Evolutionary conservation across 2,329 filamentous ascomycete genomes (phyloP).

Genomic region (Ophiostoma fasciatum): DNA sequence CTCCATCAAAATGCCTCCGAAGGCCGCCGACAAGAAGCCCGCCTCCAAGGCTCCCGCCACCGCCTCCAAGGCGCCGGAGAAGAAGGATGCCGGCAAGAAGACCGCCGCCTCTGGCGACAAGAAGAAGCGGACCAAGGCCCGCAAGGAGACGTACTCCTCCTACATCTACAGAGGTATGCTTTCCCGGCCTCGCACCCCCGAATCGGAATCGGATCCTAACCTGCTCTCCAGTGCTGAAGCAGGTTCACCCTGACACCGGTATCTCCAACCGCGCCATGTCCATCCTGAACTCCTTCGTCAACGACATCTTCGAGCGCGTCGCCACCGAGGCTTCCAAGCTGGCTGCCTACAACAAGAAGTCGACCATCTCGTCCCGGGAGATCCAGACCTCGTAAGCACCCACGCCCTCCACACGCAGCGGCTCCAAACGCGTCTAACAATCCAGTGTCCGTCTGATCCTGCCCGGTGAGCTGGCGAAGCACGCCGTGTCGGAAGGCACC

Average conservation of each 20-base stretch:
- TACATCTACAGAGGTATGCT: conserved; percentile 98
- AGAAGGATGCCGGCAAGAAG: conserved; percentile 99
- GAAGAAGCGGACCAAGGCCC: conserved; percentile 99
- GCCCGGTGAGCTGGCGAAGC: conserved; percentile 96
- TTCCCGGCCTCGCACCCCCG: no score
- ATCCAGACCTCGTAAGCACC: conserved; percentile 95
- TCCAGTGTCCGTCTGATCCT: conserved; percentile 84
- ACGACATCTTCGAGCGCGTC: conserved; percentile 99
- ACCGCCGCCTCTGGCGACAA: conserved; percentile 91
- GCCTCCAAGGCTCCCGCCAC: conserved; percentile 86
- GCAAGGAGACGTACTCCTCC: conserved; percentile 99
- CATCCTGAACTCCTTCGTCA: conserved; percentile 99
- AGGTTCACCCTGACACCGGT: conserved; percentile 99
- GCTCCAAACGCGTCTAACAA: no score
- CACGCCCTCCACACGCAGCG: no score
- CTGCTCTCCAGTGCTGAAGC: conserved; percentile 99
- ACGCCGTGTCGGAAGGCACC: conserved; percentile 97
- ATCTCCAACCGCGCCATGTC: conserved; percentile 99
- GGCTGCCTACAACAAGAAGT: conserved; percentile 99
- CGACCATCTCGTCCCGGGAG: conserved; percentile 96
- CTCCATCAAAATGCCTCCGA: conserved; percentile 74
- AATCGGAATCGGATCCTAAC: no score
- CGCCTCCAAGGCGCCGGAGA: conserved; percentile 60
- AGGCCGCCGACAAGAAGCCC: conserved; percentile 97
- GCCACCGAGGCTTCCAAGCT: conserved; percentile 98